Conservation (phyloP, 306 rosid species). For the Carpinus viminea region DNA sequence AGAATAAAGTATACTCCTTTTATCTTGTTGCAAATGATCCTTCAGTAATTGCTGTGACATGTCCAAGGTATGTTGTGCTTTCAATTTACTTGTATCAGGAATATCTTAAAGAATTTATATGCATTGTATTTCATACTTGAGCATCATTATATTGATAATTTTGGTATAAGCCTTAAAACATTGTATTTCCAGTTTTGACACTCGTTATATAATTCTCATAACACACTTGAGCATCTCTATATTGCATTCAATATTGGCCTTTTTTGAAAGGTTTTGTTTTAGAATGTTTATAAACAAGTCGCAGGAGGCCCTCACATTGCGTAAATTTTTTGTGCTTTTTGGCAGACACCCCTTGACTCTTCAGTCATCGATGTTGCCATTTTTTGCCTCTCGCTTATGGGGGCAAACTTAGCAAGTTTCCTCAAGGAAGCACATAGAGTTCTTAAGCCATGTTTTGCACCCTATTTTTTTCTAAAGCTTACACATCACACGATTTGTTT, state of each 20-base stretch:
- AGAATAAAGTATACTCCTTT: constrained; percentile 84
- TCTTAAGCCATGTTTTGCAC: constrained; percentile 69
- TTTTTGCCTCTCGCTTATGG: constrained; percentile 94
- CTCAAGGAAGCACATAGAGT: constrained; percentile 75
- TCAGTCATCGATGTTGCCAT: constrained; percentile 75
- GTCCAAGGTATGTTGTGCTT: constrained; percentile 74
- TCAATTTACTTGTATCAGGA: neutral
- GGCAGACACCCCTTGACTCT: constrained; percentile 69
- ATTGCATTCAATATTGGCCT: neutral
- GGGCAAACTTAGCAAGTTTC: constrained; percentile 74
- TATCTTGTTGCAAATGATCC: constrained; percentile 89
- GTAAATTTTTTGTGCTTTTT: constrained; percentile 22
- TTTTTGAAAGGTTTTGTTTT: neutral
- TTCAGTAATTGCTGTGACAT: constrained; percentile 83
- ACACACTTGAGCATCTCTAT: too few species aligned
- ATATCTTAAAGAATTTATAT: too few species aligned
- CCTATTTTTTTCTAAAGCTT: neutral
- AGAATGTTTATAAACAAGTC: constrained; percentile 12
- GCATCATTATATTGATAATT: too few species aligned
- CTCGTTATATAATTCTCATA: too few species aligned
- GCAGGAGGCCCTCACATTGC: constrained; percentile 9
- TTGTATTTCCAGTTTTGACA: neutral
- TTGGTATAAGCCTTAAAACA: neutral
- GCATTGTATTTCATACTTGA: neutral
- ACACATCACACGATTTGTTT: neutral